Percentiles rank a stretch among this genome's conserved stretches.
These are phyloP conservation scores for Yamadazyma taylorii DNA, from an alignment of 1,139 yeast species.

Conservation along the genomic window DNA sequence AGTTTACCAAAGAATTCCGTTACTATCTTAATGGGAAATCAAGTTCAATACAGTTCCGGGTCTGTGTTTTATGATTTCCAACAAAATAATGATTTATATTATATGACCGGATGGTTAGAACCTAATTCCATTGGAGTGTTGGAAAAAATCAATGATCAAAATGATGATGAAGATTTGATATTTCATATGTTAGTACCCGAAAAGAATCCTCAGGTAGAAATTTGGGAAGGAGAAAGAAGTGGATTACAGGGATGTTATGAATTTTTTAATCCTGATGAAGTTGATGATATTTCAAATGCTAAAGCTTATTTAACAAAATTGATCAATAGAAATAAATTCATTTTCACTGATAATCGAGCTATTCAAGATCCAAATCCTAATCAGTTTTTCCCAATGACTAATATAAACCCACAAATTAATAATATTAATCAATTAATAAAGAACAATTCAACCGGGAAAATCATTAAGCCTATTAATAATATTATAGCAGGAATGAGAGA, in stretches of 20 bases:
- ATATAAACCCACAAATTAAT: slow-evolving; percentile 9
- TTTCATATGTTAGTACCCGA: slow-evolving; percentile 87
- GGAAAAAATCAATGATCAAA: slow-evolving; percentile 54
- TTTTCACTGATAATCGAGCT: slow-evolving; percentile 48
- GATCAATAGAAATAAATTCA: slow-evolving; percentile 43
- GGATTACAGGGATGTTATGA: slow-evolving; percentile 83
- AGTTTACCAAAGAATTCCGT: slow-evolving; percentile 63
- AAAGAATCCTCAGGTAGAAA: slow-evolving; percentile 71
- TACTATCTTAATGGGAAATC: slow-evolving; percentile 74
- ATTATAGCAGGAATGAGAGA: slow-evolving; percentile 60
- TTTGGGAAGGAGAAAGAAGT: slow-evolving; percentile 94
- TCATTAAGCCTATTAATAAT: slow-evolving; percentile 44
- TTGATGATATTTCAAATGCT: slow-evolving; percentile 50
- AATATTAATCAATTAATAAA: slow-evolving; percentile 12
- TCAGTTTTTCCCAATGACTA: slow-evolving; percentile 13
- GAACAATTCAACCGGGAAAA: slow-evolving; percentile 24
- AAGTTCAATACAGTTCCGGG: slow-evolving; percentile 78
- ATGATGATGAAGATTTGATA: slow-evolving; percentile 50
- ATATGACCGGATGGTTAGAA: slow-evolving; percentile 90
- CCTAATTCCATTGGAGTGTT: slow-evolving; percentile 80
- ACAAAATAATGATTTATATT: slow-evolving; percentile 85
- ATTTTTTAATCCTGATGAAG: slow-evolving; percentile 83
- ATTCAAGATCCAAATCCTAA: slow-evolving; percentile 5
- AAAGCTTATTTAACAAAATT: slow-evolving; percentile 46
- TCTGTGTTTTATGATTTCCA: slow-evolving; percentile 90